A percentile compares a stretch with the other conserved stretches of the same genome.
Evolutionary conservation across 495 filamentous ascomycete species (phyloP).

Genomic region (Daldinia grandis): DNA sequence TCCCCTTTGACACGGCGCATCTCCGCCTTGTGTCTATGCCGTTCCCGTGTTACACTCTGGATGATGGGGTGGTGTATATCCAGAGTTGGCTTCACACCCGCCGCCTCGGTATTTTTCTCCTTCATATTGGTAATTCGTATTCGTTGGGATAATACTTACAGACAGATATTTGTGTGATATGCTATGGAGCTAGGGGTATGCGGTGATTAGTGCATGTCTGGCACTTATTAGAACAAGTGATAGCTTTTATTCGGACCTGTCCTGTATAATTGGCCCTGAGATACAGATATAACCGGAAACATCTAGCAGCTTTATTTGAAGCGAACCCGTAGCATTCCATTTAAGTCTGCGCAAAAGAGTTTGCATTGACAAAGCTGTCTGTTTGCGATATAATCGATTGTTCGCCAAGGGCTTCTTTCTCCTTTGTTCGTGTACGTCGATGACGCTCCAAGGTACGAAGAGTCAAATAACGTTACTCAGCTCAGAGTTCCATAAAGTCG

Average conservation of each 20-base stretch:
- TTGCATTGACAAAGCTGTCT: not conserved
- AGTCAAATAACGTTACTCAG: not conserved
- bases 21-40: not conserved
- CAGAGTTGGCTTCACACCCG: not conserved
- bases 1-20: not conserved
- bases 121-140: too few species aligned
- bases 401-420: not conserved
- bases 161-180: too few species aligned
- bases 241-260: not conserved
- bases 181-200: too few species aligned
- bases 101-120: too few species aligned
- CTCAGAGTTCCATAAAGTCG: not conserved
- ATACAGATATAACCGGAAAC: constrained; percentile 1
- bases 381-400: constrained; percentile 1
- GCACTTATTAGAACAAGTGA: not conserved
- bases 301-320: not conserved
- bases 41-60: not conserved
- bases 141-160: too few species aligned
- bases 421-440: not conserved
- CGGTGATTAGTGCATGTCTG: not conserved
- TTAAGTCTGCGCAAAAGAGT: not conserved
- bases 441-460: not conserved
- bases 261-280: not conserved
- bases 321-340: not conserved
- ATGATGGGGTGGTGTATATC: not conserved